phyloP scores from a whole-genome alignment of 1,139 yeast species.

The Yamadazyma conglobata region DNA sequence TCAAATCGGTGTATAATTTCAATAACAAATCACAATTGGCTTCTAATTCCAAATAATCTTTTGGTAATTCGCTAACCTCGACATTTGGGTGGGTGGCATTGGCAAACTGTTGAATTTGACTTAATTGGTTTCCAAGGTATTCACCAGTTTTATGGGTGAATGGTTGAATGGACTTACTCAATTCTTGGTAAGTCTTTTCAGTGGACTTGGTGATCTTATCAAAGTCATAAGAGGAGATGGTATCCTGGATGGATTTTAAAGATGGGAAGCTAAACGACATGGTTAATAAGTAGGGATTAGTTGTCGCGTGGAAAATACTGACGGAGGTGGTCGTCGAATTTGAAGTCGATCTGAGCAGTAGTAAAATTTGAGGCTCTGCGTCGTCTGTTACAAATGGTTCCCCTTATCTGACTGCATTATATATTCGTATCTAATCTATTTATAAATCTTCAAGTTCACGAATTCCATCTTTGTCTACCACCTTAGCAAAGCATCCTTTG shows the following conservation, averaged over 20 bases:
- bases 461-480: conserved; percentile 72
- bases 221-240: conserved; percentile 37
- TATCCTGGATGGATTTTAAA: conserved; percentile 46
- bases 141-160: conserved; percentile 40
- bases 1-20: conserved; percentile 55
- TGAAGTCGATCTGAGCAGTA: too few relatives aligned
- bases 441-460: conserved; percentile 2
- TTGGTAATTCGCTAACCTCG: conserved; percentile 63
- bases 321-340: too few relatives aligned
- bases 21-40: conserved; percentile 61
- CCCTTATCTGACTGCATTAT: too few relatives aligned
- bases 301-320: too few relatives aligned
- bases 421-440: too few relatives aligned
- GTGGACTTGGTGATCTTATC: conserved; percentile 40
- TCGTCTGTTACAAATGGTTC: too few relatives aligned
- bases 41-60: conserved; percentile 66
- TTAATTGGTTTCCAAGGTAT: conserved; percentile 36
- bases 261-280: conserved; percentile 55
- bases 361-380: too few relatives aligned
- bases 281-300: too few relatives aligned
- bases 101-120: conserved; percentile 45
- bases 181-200: conserved; percentile 40
- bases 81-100: conserved; percentile 22
- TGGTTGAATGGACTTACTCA: conserved; percentile 41
- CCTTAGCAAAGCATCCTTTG: conserved; percentile 82